Base-by-base conservation (phyloP, 495 filamentous ascomycete genomes). In the Daldinia vernicosa region DNA sequence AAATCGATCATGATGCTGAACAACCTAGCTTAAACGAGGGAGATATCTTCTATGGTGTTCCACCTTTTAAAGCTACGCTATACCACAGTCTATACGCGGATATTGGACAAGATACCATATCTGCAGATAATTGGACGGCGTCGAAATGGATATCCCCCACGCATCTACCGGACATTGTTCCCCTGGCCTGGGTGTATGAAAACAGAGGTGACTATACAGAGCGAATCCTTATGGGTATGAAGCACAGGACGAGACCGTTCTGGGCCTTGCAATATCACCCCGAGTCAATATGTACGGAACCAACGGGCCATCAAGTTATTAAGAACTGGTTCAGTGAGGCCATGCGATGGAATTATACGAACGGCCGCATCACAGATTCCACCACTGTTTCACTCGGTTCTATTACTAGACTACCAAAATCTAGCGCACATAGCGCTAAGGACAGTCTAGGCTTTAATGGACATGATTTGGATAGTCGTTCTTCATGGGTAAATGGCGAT, bases 251-350 rank as follows among this genome's bases (percentile, higher is more conserved):
- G 2, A 92, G 89, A 71, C 95, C 95, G 5, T 96, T 95, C 70
- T 97, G 90, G 89, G 95, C 90, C 0, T 81, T 99, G 35, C 95
- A 99, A 74, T 98, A 95, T 76, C 95, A 99, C 75, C 94, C 95
- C 0, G 95, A 99, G 77, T 97, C 93, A 0, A 90, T 96, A 69
- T 97, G 95, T 75, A 97, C 95, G 4, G 87, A 87, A 55, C 72
- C 81, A n/a, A 86, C 88, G 32, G 91, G 92, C 32, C 85, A 83
- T 27, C 77, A 81, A 37, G 81, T 98, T 32, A 83, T 98, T 27
- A 73, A 78, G 50, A 93, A 91, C 67, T 99, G 94, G 92, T 97
- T 93, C 84, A 72, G 60, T 4, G 75, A 84, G 67, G 89, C 89
- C 4, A 66, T 79, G 60, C 66, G 63, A 55, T 93, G 89, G 89